Base-by-base conservation (phyloP, 2,329 filamentous ascomycete species). In the Fusarium caatingaense region DNA sequence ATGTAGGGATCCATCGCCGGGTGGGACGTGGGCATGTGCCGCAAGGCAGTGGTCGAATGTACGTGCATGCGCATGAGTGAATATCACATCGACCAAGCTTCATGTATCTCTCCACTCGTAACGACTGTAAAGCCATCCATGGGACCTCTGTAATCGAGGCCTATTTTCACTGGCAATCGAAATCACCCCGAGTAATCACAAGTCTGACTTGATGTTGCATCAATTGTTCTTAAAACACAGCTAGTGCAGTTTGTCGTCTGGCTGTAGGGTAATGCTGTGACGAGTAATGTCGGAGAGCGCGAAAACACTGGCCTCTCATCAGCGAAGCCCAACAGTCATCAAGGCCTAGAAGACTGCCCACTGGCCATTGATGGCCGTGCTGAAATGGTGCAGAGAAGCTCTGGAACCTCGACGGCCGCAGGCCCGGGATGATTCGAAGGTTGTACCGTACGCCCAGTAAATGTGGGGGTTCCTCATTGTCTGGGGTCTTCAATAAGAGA, bases 371-470 rank as follows among this genome's bases (percentile, higher is more conserved):
- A 48, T 49, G 53, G 45, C 50, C n/a, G 42, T 55, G 47, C 46
- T 55, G 59, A 23, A 71, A 46, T 70, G 62, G 48, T 68, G 56
- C 40, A 67, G 42, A 58, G 68, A 71, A 60, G 60, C 68, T 71
- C 68, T 72, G 68, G 60, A 71, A 60, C 68, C 68, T 42, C 25
- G 68, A 62, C 68, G 50, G 68, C 56, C 57, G 64, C 49, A 67
- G 48, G 49, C 51, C 67, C 64, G 55, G 59, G 59, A 68, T 40
- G 44, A 71, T 56, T 70, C 58, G 58, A 71, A 37, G 34, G 34
- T n/a, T n/a, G 54, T 69, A 47, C 68, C 50, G 56, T 68, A 53
- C 53, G 47, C 54, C 68, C 44, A 54, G 37, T 12, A 45, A 61
- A 41, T 66, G 62, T 66, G 63, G 67, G 60, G 60, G 67, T 64